Evolutionary conservation across 306 rosid genomes (phyloP).

Genomic region (Ochetophila trinervis): DNA sequence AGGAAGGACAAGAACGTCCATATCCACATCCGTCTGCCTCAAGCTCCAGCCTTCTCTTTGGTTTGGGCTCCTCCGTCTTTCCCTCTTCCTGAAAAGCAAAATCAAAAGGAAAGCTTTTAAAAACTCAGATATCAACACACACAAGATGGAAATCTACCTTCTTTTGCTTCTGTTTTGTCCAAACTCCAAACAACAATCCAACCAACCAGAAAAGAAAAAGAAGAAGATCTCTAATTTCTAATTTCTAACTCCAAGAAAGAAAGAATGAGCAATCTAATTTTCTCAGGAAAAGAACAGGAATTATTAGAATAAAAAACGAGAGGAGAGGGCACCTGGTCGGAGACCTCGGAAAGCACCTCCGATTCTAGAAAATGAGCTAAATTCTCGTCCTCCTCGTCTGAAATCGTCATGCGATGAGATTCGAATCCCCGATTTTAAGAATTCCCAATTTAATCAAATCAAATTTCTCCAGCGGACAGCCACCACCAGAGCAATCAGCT

Average conservation of each 20-base stretch:
- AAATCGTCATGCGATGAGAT: slow-evolving; percentile 30
- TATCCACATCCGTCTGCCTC: slow-evolving; percentile 13
- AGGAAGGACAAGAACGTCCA: slow-evolving; percentile 18
- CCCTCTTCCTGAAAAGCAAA: slow-evolving; percentile 33
- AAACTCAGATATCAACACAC: too few relatives aligned
- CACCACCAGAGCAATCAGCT: too few relatives aligned
- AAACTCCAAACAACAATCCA: background rate
- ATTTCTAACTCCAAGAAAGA: too few relatives aligned
- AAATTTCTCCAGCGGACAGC: too few relatives aligned
- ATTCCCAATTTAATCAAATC: too few relatives aligned
- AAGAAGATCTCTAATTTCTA: background rate
- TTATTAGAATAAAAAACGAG: background rate
- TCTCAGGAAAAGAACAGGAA: background rate
- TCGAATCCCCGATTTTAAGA: too few relatives aligned
- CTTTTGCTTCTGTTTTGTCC: too few relatives aligned
- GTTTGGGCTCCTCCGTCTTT: slow-evolving; percentile 39
- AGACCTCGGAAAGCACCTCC: slow-evolving; percentile 72
- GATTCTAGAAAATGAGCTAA: slow-evolving; percentile 79
- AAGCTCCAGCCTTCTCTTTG: slow-evolving; percentile 47
- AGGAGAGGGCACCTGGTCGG: slow-evolving; percentile 51
- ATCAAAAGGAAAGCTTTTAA: background rate
- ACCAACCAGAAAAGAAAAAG: background rate
- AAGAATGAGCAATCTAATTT: background rate
- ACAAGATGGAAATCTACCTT: too few relatives aligned
- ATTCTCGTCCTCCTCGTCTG: slow-evolving; percentile 77